Conservation (phyloP, 768 basidiomycete genomes). For the Auriculariales sp. region DNA sequence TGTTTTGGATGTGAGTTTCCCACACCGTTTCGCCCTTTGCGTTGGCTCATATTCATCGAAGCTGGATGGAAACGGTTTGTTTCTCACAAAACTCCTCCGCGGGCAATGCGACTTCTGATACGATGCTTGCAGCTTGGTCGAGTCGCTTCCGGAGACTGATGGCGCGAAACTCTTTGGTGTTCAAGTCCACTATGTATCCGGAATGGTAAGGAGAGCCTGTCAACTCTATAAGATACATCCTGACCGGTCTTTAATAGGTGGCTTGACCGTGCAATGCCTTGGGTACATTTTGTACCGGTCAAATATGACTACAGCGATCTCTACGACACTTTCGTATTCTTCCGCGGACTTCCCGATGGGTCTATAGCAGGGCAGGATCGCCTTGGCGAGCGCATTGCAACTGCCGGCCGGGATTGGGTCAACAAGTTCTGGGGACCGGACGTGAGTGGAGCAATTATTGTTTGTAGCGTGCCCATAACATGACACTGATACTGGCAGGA, state of each 20-base stretch:
- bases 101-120: constrained; percentile 11
- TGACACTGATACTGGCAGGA: constrained; percentile 14
- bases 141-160: constrained; percentile 54
- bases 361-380: constrained; percentile 39
- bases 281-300: constrained; percentile 65
- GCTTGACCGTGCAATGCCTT: constrained; percentile 41
- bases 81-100: neutral
- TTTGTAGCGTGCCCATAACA: constrained; percentile 45
- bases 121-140: constrained; percentile 60
- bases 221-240: no score
- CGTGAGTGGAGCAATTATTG: constrained; percentile 21
- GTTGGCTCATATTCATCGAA: no score
- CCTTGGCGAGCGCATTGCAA: constrained; percentile 40
- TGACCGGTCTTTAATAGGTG: no score
- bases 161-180: constrained; percentile 44
- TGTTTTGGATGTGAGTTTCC: constrained; percentile 40
- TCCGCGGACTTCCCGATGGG: constrained; percentile 43
- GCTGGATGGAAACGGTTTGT: constrained; percentile 14
- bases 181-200: constrained; percentile 60
- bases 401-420: constrained; percentile 43
- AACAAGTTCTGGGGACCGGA: constrained; percentile 41
- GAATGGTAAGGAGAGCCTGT: no score
- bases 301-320: constrained; percentile 50
- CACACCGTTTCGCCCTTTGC: no score
- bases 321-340: constrained; percentile 59